A percentile compares a stretch with the other conserved stretches of the same genome.
Evolutionary conservation across 2,329 filamentous ascomycete species (phyloP).

Genomic region (Nannizziopsis arthrosporioides): DNA sequence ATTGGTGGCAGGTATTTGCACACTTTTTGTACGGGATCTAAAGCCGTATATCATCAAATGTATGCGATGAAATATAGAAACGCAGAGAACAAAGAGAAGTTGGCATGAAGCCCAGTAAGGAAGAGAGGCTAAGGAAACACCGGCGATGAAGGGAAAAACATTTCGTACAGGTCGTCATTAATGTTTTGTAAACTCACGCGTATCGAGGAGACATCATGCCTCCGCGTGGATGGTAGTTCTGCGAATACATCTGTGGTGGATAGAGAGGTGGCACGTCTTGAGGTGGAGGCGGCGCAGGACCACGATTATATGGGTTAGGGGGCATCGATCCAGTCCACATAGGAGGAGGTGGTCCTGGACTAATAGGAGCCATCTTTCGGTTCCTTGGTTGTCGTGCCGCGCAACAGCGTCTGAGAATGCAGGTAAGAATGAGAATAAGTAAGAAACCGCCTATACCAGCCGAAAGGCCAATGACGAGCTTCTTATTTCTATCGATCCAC

Average conservation of each 20-base stretch:
- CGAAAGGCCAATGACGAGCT: constrained; percentile 70
- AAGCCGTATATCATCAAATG: too few species aligned
- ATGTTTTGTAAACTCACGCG: neutral
- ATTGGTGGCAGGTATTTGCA: too few species aligned
- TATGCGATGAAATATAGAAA: too few species aligned
- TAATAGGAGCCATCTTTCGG: constrained; percentile 16
- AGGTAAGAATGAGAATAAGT: constrained; percentile 56
- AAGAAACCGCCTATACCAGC: constrained; percentile 61
- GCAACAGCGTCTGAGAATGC: constrained; percentile 47
- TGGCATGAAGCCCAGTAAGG: too few species aligned
- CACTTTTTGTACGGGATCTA: too few species aligned
- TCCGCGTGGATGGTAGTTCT: constrained; percentile 1
- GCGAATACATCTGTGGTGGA: constrained; percentile 4
- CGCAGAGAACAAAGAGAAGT: too few species aligned
- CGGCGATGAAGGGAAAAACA: too few species aligned
- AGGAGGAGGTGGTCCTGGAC: constrained; percentile 3
- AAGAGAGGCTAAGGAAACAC: too few species aligned
- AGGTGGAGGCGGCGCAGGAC: constrained; percentile 1
- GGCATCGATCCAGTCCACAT: constrained; percentile 8
- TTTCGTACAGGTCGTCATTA: too few species aligned
- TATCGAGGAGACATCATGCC: constrained; percentile 5
- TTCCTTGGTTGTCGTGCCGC: constrained; percentile 30
- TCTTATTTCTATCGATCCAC: constrained; percentile 68
- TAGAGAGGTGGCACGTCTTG: constrained; percentile 4
- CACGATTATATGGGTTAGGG: constrained; percentile 5